Base-by-base conservation (phyloP, 1,139 yeast genomes). In the Candida sp. region DNA sequence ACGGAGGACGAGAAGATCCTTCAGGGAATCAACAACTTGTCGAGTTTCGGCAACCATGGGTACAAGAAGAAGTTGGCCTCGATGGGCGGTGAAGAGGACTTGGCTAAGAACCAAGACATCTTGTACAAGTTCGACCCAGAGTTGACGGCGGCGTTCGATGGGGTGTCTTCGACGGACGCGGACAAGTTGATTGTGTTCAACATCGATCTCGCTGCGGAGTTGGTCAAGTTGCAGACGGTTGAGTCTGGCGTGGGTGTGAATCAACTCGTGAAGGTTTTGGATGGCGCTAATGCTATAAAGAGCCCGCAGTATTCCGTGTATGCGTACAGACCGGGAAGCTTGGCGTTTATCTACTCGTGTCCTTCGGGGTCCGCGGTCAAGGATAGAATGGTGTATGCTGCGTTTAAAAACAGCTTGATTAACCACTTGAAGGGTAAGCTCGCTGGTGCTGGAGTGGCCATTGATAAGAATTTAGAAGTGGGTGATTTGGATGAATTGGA, bases 331-430 rank as follows among this genome's bases (percentile, higher is more conserved):
- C 60, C 58, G 5, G 34, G 42, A 11, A 61, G 68, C 37, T 62
- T 65, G 46, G 81, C 80, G 33, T 91, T 94, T 66, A 83, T 93
- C 38, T 91, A 91, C 64, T 81, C 94, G 5, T 93, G 98, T 67
- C 98, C 99, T 3, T 84, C 96, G 0, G 92, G 94, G 1, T 88
- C 97, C 28, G 86, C 86, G 66, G 96, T 94, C 44, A 89, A 88
- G 67, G 96, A 92, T 50, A 81, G 98, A 59, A 94, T 94, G 98
- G 69, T 93, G 44, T 92, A 91, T 63, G 98, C 98, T 1, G 82
- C 97, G 3, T 87, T 86, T 55, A 88, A 92, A 62, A 83, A 80
- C 53, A 89, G 91, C 3, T 80, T 90, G 51, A 69, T 86, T 35
- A 77, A 74, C 46, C 78, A 80, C 52, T 75, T 90, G 58, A 68